These are phyloP conservation scores for Letharia columbiana DNA, from an alignment of 495 filamentous ascomycete species.

Conservation along the genomic window DNA sequence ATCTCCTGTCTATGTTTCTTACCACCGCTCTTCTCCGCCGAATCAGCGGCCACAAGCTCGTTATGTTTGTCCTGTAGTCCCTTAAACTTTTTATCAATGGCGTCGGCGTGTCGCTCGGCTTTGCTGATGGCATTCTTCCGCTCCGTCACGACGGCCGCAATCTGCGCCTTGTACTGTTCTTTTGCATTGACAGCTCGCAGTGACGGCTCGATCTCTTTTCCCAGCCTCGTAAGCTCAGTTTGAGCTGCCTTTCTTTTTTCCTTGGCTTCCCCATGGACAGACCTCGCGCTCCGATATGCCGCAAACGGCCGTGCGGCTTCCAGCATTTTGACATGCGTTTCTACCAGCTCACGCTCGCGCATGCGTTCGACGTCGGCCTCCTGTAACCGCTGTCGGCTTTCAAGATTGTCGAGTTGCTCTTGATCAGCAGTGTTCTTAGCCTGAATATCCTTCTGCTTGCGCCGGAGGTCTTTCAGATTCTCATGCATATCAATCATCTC, in stretches of 20 bases:
- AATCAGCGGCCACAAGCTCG: slow-evolving; percentile 44
- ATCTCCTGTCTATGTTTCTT: slow-evolving; percentile 44
- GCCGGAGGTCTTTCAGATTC: slow-evolving; percentile 59
- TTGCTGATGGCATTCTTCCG: slow-evolving; percentile 44
- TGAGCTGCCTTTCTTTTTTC: slow-evolving; percentile 38
- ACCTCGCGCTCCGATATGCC: slow-evolving; percentile 43
- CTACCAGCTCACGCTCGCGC: slow-evolving; percentile 60
- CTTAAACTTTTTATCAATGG: slow-evolving; percentile 42
- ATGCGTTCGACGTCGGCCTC: slow-evolving; percentile 78
- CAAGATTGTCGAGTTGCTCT: slow-evolving; percentile 54
- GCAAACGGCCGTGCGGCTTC: slow-evolving; percentile 57
- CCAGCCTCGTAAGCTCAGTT: slow-evolving; percentile 46
- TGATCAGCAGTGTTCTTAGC: slow-evolving; percentile 47
- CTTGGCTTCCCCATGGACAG: slow-evolving; percentile 37
- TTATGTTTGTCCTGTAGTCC: slow-evolving; percentile 44
- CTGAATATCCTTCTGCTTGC: slow-evolving; percentile 58
- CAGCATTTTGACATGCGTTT: slow-evolving; percentile 56
- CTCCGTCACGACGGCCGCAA: slow-evolving; percentile 41
- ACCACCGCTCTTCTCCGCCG: slow-evolving; percentile 49
- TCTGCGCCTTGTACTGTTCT: slow-evolving; percentile 45
- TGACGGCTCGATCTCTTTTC: slow-evolving; percentile 56
- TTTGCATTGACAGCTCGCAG: slow-evolving; percentile 58
- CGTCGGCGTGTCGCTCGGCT: slow-evolving; percentile 46
- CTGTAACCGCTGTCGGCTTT: slow-evolving; percentile 66
- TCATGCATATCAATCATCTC: slow-evolving; percentile 75